A percentile compares a stretch with the other conserved stretches of the same genome.
Evolutionary conservation across 148 eudicot species (phyloP).

Genomic region (Chenopodium album): DNA sequence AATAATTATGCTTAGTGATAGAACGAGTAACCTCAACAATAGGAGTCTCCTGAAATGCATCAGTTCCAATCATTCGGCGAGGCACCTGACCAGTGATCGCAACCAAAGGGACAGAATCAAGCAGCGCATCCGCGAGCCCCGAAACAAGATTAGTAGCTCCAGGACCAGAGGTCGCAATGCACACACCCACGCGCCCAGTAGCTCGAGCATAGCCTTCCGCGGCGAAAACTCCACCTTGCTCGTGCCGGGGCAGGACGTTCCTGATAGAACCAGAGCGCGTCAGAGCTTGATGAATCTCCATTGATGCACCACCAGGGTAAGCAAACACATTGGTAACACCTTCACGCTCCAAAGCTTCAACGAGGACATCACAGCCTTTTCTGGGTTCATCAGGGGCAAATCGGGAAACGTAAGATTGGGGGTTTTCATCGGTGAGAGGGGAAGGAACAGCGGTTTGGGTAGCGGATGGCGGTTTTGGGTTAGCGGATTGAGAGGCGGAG

Average conservation of each 20-base stretch:
- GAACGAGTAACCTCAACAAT: slow-evolving; percentile 92
- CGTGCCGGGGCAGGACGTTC: slow-evolving; percentile 83
- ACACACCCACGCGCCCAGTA: slow-evolving; percentile 73
- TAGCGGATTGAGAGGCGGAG: not conserved
- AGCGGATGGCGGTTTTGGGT: slow-evolving; percentile 21
- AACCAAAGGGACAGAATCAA: slow-evolving; percentile 74
- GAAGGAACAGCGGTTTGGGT: not conserved
- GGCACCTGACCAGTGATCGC: slow-evolving; percentile 96
- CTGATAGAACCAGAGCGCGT: slow-evolving; percentile 62
- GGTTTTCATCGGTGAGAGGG: not conserved
- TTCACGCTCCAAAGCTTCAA: slow-evolving; percentile 85
- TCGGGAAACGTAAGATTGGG: slow-evolving; percentile 34
- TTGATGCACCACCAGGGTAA: slow-evolving; percentile 89
- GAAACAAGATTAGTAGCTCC: slow-evolving; percentile 85
- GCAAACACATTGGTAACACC: slow-evolving; percentile 79
- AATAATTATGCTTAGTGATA: slow-evolving; percentile 85
- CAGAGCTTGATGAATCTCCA: slow-evolving; percentile 92
- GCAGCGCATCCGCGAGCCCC: slow-evolving; percentile 82
- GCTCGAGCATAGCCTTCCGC: slow-evolving; percentile 97
- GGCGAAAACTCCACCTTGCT: slow-evolving; percentile 89
- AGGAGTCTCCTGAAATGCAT: slow-evolving; percentile 90
- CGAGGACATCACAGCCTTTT: slow-evolving; percentile 78
- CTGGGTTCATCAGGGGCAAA: slow-evolving; percentile 67
- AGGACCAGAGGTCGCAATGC: slow-evolving; percentile 95
- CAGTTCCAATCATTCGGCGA: slow-evolving; percentile 82